These are phyloP conservation scores for Dittrichia graveolens DNA, from an alignment of 129 eudicot species.

Conservation along the genomic window DNA sequence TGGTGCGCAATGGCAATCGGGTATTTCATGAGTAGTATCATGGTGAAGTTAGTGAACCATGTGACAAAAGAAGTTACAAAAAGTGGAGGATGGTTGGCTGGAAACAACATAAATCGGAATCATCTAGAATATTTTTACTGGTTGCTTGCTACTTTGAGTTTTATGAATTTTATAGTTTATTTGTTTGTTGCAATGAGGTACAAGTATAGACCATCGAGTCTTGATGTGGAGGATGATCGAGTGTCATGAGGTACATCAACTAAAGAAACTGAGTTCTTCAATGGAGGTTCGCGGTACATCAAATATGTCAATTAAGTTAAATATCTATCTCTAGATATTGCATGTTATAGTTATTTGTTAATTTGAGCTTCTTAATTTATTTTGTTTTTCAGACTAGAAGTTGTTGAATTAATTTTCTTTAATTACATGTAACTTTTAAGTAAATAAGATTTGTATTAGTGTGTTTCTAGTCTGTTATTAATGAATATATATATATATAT, in stretches of 20 bases:
- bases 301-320: slow-evolving; percentile 4
- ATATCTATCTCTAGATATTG: not conserved
- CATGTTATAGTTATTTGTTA: not conserved
- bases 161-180: slow-evolving; percentile 58
- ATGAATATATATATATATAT: not conserved
- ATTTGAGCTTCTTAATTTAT: slow-evolving; percentile 1
- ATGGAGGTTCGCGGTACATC: not conserved
- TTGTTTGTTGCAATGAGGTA: slow-evolving; percentile 59
- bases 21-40: slow-evolving; percentile 57
- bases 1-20: slow-evolving; percentile 82
- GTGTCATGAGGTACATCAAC: slow-evolving; percentile 6
- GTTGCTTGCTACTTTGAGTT: slow-evolving; percentile 60
- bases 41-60: slow-evolving; percentile 55
- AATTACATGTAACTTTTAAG: slow-evolving; percentile 10
- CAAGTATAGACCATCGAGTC: slow-evolving; percentile 52
- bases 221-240: slow-evolving; percentile 27
- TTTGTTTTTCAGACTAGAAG: not conserved
- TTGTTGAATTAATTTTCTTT: not conserved
- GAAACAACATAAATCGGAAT: slow-evolving; percentile 65
- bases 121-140: slow-evolving; percentile 65
- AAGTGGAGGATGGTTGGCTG: slow-evolving; percentile 73
- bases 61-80: slow-evolving; percentile 48
- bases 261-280: slow-evolving; percentile 21
- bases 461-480: not conserved
- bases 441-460: not conserved